Percentiles rank a stretch among this genome's conserved stretches.
These are phyloP conservation scores for Gnetum montanum DNA, from an alignment of 75 land plant genomes.

Conservation along the genomic window DNA sequence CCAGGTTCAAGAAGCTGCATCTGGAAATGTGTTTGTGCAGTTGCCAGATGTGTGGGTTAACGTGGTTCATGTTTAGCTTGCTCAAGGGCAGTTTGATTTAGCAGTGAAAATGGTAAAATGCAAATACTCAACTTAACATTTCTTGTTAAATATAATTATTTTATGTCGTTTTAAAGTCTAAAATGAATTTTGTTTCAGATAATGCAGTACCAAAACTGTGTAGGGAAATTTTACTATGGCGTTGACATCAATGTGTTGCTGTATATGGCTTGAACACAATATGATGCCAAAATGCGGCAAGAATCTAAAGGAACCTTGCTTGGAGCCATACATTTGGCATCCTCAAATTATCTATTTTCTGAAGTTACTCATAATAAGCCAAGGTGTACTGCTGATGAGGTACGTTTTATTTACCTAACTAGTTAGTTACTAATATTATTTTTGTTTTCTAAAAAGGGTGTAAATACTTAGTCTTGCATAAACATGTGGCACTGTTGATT, in stretches of 20 bases:
- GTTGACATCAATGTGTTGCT: slow-evolving; percentile 76
- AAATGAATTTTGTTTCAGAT: too few relatives aligned
- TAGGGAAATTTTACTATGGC: slow-evolving; percentile 75
- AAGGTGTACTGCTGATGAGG: slow-evolving; percentile 92
- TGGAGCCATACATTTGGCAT: slow-evolving; percentile 87
- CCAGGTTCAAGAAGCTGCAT: slow-evolving; percentile 97
- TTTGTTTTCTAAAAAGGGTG: too few relatives aligned
- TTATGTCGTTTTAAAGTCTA: too few relatives aligned
- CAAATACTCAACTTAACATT: too few relatives aligned
- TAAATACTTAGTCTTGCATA: too few relatives aligned
- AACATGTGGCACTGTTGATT: too few relatives aligned
- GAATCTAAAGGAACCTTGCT: slow-evolving; percentile 83
- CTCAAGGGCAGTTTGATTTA: slow-evolving; percentile 86
- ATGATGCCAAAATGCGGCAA: slow-evolving; percentile 99
- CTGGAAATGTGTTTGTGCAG: slow-evolving; percentile 76
- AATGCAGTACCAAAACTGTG: slow-evolving; percentile 93
- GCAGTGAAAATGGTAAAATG: slow-evolving; percentile 82
- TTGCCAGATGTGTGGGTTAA: slow-evolving; percentile 99
- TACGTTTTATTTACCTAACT: too few relatives aligned
- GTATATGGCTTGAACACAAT: slow-evolving; percentile 87
- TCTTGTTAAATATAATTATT: too few relatives aligned
- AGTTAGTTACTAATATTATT: too few relatives aligned
- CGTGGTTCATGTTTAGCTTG: slow-evolving; percentile 92
- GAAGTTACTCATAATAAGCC: slow-evolving; percentile 79
- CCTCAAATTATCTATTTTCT: slow-evolving; percentile 89